Conservation (phyloP, 768 basidiomycete genomes). For the Suillus occidentalis region DNA sequence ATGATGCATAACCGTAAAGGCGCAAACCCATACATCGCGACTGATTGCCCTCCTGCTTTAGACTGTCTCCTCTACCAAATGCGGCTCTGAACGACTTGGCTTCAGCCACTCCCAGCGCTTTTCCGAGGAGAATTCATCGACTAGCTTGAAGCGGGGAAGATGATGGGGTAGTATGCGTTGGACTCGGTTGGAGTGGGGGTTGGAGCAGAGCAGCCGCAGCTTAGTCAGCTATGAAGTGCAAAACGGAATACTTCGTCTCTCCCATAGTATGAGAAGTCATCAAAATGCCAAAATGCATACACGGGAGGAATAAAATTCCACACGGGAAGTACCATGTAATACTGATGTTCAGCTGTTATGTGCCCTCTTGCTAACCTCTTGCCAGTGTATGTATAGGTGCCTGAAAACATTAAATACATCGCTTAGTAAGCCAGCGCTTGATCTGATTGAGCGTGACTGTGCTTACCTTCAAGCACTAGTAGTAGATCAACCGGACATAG, state of each 20-base stretch:
- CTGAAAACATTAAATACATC: too few species aligned
- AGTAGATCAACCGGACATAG: not conserved
- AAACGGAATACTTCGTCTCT: conserved; percentile 92
- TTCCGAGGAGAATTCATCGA: not conserved
- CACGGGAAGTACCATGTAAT: conserved; percentile 81
- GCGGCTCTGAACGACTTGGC: not conserved
- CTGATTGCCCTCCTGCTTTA: not conserved
- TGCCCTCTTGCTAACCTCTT: too few species aligned
- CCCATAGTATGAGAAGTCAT: conserved; percentile 99
- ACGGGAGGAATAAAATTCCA: conserved; percentile 96
- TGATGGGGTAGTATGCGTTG: too few species aligned
- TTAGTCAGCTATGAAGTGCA: too few species aligned
- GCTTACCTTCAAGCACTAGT: not conserved
- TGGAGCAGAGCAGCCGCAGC: too few species aligned
- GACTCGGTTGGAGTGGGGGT: too few species aligned
- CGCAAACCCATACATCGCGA: not conserved
- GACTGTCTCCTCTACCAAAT: not conserved
- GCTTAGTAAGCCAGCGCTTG: too few species aligned
- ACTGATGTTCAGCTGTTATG: too few species aligned
- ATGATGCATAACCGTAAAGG: not conserved
- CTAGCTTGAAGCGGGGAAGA: not conserved
- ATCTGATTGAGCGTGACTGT: too few species aligned
- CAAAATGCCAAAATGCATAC: conserved; percentile 99
- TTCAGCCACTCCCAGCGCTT: not conserved
- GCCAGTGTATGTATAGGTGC: too few species aligned